Base-by-base conservation (phyloP, 345 rosid genomes). In the Capsella bursapastoris region DNA sequence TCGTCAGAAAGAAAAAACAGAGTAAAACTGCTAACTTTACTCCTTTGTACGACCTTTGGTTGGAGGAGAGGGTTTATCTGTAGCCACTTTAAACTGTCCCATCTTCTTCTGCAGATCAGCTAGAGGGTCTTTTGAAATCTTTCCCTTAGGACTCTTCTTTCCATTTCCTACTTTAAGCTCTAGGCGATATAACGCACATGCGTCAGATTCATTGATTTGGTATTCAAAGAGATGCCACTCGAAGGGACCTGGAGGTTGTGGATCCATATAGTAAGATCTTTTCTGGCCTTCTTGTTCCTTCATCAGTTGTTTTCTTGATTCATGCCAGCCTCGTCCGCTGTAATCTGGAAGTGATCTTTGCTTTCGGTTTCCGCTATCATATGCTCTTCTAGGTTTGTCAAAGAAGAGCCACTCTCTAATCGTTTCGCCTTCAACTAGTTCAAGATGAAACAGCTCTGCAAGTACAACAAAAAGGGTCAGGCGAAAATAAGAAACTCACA, bases 241-340 rank as follows among this genome's bases (percentile, higher is more conserved):
- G 2, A 77, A 82, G 62, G 70, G 38, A 52, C 86, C 85, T 1
- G 85, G 69, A 55, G 98, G 98, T 52, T 93, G 98, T 4, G 98
- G 98, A 68, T 93, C 98, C 96, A 93, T 89, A 70, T 88, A 93
- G 82, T 93, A 93, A 61, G 98, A 89, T 79, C 92, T 85, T 77
- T 88, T 93, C 57, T 83, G 90, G 10, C 94, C 93, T 73, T 85
- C 94, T 45, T 79, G 85, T 52, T 89, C 98, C 65, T 84, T 90
- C 87, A 91, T 85, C 79, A 84, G 79, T 67, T 81, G 88, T 83
- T 91, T 93, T 70, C 98, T 88, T 44, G 96, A 93, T 80, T 93
- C 98, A 68, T 91, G 98, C 97, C 97, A 91, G 34, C 98, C 93
- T 11, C 96, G 84, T 37, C 97, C 98, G 31, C 66, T 71, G 78